A percentile compares a stretch with the other conserved stretches of the same genome.
phyloP scores from a whole-genome alignment of 371 early-diverging fungal species.

The Mortierella sp. region DNA sequence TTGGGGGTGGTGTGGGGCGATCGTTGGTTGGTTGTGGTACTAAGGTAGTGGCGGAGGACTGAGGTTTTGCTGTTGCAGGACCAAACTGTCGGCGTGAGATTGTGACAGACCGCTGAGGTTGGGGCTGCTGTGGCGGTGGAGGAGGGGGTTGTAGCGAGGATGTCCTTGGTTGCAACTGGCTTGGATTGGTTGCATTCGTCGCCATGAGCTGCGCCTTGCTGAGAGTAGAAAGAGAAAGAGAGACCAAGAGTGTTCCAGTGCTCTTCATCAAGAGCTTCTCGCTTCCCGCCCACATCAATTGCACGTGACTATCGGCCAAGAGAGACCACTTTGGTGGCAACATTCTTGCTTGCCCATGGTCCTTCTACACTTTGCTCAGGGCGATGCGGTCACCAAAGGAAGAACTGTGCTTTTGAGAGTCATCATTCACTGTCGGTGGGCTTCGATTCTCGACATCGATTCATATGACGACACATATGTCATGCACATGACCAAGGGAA shows the following conservation, averaged over 20 bases:
- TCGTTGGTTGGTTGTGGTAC: neutral
- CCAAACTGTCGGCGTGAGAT: constrained; percentile 51
- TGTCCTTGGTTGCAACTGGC: constrained; percentile 19
- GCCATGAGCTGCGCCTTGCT: constrained; percentile 18
- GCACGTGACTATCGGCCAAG: too few relatives aligned
- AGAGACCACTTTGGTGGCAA: too few relatives aligned
- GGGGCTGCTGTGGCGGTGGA: neutral
- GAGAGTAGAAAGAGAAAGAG: neutral
- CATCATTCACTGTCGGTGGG: too few relatives aligned
- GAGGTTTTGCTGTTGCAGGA: constrained; percentile 14
- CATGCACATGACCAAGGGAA: too few relatives aligned
- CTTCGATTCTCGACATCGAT: too few relatives aligned
- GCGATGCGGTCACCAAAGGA: too few relatives aligned
- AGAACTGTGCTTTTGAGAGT: too few relatives aligned
- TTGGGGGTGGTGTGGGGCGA: constrained; percentile 31
- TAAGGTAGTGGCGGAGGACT: constrained; percentile 1
- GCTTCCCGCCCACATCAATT: too few relatives aligned
- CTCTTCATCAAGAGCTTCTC: too few relatives aligned
- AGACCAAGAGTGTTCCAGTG: neutral
- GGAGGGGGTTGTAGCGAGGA: constrained; percentile 7
- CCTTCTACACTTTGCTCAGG: too few relatives aligned
- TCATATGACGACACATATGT: too few relatives aligned
- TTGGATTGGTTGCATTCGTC: constrained; percentile 10
- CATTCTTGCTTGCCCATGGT: too few relatives aligned
- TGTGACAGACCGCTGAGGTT: constrained; percentile 16